Percentiles rank a stretch among this genome's conserved stretches.
These are phyloP conservation scores for Eucalyptus cloeziana DNA, from an alignment of 345 rosid species.

Conservation along the genomic window DNA sequence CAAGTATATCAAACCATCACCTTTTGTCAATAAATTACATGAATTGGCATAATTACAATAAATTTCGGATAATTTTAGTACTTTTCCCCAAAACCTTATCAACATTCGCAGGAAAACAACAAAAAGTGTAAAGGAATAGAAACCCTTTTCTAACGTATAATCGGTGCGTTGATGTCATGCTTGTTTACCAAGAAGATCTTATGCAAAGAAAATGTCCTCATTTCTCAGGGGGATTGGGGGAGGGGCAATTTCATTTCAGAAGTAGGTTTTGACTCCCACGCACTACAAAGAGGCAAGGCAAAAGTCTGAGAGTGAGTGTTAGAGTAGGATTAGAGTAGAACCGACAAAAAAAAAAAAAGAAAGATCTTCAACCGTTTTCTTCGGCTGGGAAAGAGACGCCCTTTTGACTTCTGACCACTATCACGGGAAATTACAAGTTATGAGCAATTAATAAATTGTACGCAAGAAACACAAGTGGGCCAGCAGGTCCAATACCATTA, in stretches of 20 bases:
- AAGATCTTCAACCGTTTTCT: neutral
- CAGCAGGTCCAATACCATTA: neutral
- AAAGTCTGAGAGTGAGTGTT: too few species aligned
- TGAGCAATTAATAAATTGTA: neutral
- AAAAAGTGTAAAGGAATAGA: neutral
- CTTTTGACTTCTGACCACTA: neutral
- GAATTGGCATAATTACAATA: too few species aligned
- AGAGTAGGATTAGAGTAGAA: too few species aligned
- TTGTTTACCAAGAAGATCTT: neutral
- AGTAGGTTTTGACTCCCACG: too few species aligned
- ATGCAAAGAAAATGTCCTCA: neutral
- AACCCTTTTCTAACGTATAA: neutral
- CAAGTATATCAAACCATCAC: neutral
- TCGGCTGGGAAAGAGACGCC: neutral
- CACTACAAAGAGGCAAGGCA: too few species aligned
- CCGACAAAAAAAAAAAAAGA: too few species aligned
- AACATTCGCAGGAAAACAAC: neutral
- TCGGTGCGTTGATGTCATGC: neutral
- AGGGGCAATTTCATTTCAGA: too few species aligned
- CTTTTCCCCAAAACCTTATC: too few species aligned
- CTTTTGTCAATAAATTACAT: neutral
- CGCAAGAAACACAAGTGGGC: neutral
- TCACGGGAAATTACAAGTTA: neutral
- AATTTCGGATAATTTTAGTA: too few species aligned
- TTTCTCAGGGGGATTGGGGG: too few species aligned